A percentile compares a stretch with the other conserved stretches of the same genome.
Evolutionary conservation across 371 early-diverging fungal genomes (phyloP).

Genomic region (Dinochytrium kinnereticum): DNA sequence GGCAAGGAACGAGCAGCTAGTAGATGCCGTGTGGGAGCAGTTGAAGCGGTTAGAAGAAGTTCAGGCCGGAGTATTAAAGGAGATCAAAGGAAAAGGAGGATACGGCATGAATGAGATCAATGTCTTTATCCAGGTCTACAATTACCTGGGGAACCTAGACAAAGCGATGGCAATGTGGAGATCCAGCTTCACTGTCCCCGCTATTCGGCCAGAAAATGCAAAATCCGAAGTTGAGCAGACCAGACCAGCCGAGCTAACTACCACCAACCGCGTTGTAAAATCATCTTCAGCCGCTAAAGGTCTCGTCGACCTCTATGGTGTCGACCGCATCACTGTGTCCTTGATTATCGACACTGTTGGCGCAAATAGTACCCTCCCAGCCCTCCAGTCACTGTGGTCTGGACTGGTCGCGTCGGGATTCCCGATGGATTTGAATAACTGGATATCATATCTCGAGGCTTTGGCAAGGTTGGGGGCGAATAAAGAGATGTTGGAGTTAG

Average conservation of each 20-base stretch:
- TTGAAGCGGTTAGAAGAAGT: constrained; percentile 35
- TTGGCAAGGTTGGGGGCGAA: constrained; percentile 22
- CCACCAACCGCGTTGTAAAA: no score
- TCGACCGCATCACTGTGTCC: constrained; percentile 32
- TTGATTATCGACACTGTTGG: constrained; percentile 20
- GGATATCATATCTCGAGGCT: constrained; percentile 29
- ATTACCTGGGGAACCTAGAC: constrained; percentile 26
- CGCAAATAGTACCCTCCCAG: background rate
- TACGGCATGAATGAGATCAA: constrained; percentile 27
- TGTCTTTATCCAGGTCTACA: constrained; percentile 24
- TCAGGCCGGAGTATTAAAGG: background rate
- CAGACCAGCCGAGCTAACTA: no score
- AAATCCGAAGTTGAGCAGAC: background rate
- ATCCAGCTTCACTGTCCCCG: background rate
- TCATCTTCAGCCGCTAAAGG: constrained; percentile 4
- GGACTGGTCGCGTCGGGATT: background rate
- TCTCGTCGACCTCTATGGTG: constrained; percentile 20
- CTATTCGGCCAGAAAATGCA: no score
- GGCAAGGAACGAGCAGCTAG: constrained; percentile 34
- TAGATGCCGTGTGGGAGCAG: constrained; percentile 46
- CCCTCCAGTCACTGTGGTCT: constrained; percentile 24
- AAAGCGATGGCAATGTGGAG: constrained; percentile 32
- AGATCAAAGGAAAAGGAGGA: background rate
- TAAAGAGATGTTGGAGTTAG: constrained; percentile 10
- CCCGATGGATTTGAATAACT: constrained; percentile 33